Base-by-base conservation (phyloP, 1,284 basidiomycete species). In the Marasmius sp. region DNA sequence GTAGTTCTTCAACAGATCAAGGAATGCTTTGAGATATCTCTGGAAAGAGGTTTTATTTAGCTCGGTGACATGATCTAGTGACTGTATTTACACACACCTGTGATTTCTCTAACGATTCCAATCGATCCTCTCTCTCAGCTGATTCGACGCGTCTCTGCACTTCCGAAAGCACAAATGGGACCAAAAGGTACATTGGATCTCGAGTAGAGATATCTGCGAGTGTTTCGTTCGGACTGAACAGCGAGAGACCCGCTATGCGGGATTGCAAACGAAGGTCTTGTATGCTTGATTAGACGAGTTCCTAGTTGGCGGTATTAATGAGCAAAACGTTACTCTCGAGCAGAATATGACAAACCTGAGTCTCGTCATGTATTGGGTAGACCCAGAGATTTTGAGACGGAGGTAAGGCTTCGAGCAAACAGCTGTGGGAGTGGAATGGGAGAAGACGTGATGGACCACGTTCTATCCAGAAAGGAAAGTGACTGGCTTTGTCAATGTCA, bases 161-260 rank as follows among this genome's bases (percentile, higher is more conserved):
- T 68, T 95, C 89, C 8, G 88, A 88, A 37, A 83, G 72, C 22
- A 89, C 83, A 74, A 86, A 95, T 0, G 91, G 88, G 0, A 94
- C 85, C 51, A 88, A 81, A 58, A 97, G 83, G 75, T 94, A 97
- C 8, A 90, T 79, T 54, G 97, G 76, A 74, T 95, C 87, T 37
- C 81, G 78, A 10, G 95, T 94, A 1, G 91, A 83, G 48, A 98
- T 85, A 74, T 98, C 95, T 54, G 94, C 91, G 22, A 94, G 75
- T 0, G 79, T 80, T 72, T 98, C 95, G 71, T 97, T 97, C 8
- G 89, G 80, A 60, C 93, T 95, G 75, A 97, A 95, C 20, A 97
- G 77, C 0, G 86, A 86, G 27, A 97, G 79, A 53, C 77, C 78
- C 27, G 78, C 66, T 56, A 92, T 79, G 10, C 83, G 81, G 34